phyloP scores from a whole-genome alignment of 305 asterid genomes.

The Fraxinus sp. region DNA sequence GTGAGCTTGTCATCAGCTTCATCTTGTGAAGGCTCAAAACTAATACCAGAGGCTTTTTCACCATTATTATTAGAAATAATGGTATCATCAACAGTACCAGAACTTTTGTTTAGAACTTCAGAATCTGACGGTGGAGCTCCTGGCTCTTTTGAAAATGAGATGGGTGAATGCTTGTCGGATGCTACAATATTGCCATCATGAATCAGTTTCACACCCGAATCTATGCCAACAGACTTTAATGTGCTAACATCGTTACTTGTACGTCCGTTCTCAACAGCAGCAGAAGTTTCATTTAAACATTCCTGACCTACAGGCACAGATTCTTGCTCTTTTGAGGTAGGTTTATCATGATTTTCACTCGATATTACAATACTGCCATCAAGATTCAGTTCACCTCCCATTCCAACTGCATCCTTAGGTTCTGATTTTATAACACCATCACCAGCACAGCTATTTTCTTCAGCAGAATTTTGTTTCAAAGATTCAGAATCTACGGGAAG shows the following conservation, averaged over 20 bases:
- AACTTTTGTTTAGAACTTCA: slow-evolving; percentile 25
- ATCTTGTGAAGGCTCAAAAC: slow-evolving; percentile 31
- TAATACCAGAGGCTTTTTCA: slow-evolving; percentile 17
- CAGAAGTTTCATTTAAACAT: slow-evolving; percentile 20
- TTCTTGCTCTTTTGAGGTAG: slow-evolving; percentile 18
- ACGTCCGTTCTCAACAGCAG: slow-evolving; percentile 23
- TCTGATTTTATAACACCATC: slow-evolving; percentile 17
- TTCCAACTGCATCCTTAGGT: slow-evolving; percentile 16
- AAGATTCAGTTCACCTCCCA: slow-evolving; percentile 25
- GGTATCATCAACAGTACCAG: slow-evolving; percentile 30
- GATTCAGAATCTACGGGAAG: slow-evolving; percentile 13
- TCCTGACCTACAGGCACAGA: slow-evolving; percentile 14
- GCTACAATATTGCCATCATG: slow-evolving; percentile 21
- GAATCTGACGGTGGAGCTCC: slow-evolving; percentile 22
- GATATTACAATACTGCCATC: slow-evolving; percentile 18
- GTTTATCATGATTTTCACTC: slow-evolving; percentile 27
- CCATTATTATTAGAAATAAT: slow-evolving; percentile 11
- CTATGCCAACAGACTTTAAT: slow-evolving; percentile 17
- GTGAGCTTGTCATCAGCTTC: slow-evolving; percentile 38
- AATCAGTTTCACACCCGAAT: slow-evolving; percentile 11
- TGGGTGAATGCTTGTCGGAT: slow-evolving; percentile 26
- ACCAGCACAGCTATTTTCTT: slow-evolving; percentile 10
- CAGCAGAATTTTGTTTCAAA: slow-evolving; percentile 10
- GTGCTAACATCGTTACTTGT: slow-evolving; percentile 12
- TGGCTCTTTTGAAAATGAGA: slow-evolving; percentile 24